Conservation (phyloP, 371 early-diverging fungal species). For the Apophysomyces ossiformis region DNA sequence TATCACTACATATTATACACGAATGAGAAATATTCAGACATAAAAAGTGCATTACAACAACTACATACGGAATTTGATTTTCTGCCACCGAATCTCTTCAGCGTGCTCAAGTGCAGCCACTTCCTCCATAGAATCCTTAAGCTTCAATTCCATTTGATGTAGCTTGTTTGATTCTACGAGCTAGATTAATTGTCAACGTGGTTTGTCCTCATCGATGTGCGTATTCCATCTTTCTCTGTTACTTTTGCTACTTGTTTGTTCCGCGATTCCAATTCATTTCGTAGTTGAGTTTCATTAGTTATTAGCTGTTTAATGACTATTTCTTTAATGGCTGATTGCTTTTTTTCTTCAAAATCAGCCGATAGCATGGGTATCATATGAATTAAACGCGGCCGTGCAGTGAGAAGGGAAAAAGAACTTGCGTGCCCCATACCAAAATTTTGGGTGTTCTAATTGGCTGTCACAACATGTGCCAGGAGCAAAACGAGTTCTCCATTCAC, state of each 20-base stretch:
- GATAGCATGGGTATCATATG: not conserved
- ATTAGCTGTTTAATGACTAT: not conserved
- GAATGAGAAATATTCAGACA: not conserved
- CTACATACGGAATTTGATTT: not conserved
- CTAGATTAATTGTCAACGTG: not conserved
- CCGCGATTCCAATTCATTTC: not conserved
- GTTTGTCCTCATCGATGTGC: too few relatives aligned
- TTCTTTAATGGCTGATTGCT: not conserved
- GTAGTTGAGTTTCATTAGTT: not conserved
- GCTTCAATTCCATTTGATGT: not conserved
- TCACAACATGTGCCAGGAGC: too few relatives aligned
- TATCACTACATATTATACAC: not conserved
- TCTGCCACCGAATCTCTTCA: not conserved
- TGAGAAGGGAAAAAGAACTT: too few relatives aligned
- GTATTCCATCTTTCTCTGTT: not conserved
- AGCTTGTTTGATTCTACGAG: not conserved
- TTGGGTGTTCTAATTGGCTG: too few relatives aligned
- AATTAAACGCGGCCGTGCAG: too few relatives aligned
- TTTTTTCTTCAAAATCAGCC: not conserved
- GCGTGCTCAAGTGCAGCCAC: conserved; percentile 2
- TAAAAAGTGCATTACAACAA: not conserved
- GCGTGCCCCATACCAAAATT: too few relatives aligned
- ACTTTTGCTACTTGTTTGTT: conserved; percentile 3
- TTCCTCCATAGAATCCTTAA: conserved; percentile 1
- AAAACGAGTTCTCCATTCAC: too few relatives aligned